Base-by-base conservation (phyloP, 1,284 basidiomycete genomes). In the Polyporus tsugae region DNA sequence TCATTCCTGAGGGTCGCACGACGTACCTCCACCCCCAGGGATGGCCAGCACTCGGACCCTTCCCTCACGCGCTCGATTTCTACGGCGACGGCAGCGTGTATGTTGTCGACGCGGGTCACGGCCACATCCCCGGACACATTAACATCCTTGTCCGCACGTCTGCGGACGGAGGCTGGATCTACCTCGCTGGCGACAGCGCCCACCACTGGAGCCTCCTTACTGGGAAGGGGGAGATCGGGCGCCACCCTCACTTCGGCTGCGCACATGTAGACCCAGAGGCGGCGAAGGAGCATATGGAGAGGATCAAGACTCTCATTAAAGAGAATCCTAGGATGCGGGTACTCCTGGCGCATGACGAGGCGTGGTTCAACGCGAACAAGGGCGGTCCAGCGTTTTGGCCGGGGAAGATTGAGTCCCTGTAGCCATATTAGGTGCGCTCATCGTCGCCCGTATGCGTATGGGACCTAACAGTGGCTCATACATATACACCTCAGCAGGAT, bases 71-170 rank as follows among this genome's bases (percentile, higher is more conserved):
- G 6, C 73, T 84, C 36, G 88, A 91, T 77, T 84, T 83, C 70
- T 88, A 84, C 73, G 83, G 82, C 17, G 89, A 91, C 70, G 89
- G 88, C 2, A 86, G 84, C 69, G 68, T 88, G 52, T 87, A 88
- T 73, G 78, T 90, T 66, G 79, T 90, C 65, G 84, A 89, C 70
- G 82, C 87, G 6, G 67, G 67, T 19, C 83, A 86, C 17, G 88
- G 88, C 0, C 87, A 89, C 75, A 78, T 86, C 36, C 75, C 80
- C 0, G 87, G 88, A 0, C 88, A 89, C 73, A 68, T 90, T 65
- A 86, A 85, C 66, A 73, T 85, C 29, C 82, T 90, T 22, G 85
- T 81, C 29, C 85, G 89, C 55, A 90, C 88, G 35, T 87, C 86
- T 5, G 53, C 80, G 11, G 82, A 87, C 59, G 87, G 87, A 6